Percentiles rank a stretch among this genome's conserved stretches.
Conservation (phyloP, 192 early-diverging fungal genomes). For the Chytriomyces sp. region DNA sequence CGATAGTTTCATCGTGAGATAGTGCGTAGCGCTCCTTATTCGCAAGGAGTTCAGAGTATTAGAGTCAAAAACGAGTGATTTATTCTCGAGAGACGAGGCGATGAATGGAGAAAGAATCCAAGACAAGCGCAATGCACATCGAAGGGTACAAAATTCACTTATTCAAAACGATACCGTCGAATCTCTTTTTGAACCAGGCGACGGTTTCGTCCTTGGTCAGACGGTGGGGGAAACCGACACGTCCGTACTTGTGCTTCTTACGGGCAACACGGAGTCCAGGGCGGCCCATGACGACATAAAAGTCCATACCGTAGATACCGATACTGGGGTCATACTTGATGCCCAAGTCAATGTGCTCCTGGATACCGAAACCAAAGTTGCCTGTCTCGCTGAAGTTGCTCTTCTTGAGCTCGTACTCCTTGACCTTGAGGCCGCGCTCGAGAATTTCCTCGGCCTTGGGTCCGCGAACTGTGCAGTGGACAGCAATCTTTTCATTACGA, state of each 20-base stretch:
- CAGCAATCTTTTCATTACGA: constrained; percentile 99
- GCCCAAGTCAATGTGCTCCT: constrained; percentile 99
- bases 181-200: constrained; percentile 98
- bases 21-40: too few species aligned
- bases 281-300: constrained; percentile 98
- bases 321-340: constrained; percentile 99
- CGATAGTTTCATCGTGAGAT: too few species aligned
- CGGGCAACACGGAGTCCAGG: constrained; percentile 95
- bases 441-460: constrained; percentile 95
- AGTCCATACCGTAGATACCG: constrained; percentile 95
- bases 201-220: constrained; percentile 96
- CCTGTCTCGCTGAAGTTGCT: constrained; percentile 97
- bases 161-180: constrained; percentile 84
- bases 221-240: constrained; percentile 88
- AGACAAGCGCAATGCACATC: too few species aligned
- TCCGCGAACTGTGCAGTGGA: constrained; percentile 98
- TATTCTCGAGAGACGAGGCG: too few species aligned
- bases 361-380: constrained; percentile 99
- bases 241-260: constrained; percentile 82
- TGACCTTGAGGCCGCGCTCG: constrained; percentile 99
- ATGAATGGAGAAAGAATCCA: too few species aligned
- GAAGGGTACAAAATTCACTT: too few species aligned
- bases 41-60: too few species aligned
- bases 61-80: too few species aligned
- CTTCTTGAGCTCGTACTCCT: constrained; percentile 97